These are phyloP conservation scores for Gaeumannomyces tritici DNA, from an alignment of 2,329 filamentous ascomycete genomes.

Conservation along the genomic window DNA sequence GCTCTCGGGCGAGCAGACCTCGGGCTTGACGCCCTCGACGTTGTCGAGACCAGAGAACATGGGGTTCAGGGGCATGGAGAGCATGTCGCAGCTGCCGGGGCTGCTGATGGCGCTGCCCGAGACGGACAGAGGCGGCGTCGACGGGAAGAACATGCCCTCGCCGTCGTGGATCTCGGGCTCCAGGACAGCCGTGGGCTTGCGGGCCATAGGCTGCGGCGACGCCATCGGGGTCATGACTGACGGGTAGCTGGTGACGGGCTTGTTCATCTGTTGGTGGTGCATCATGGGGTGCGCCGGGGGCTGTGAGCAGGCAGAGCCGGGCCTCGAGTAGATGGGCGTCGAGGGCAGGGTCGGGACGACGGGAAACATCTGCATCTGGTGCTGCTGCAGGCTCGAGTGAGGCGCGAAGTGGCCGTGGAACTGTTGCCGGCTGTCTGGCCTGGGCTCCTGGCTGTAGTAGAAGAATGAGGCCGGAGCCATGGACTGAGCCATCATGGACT, in stretches of 20 bases:
- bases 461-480: conserved; percentile 72
- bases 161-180: conserved; percentile 63
- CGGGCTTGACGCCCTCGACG: conserved; percentile 60
- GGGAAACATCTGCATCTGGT: conserved; percentile 42
- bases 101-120: conserved; percentile 80
- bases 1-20: conserved; percentile 62
- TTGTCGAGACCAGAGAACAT: conserved; percentile 65
- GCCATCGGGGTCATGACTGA: conserved; percentile 65
- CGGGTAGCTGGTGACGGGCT: conserved; percentile 65
- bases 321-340: conserved; percentile 55
- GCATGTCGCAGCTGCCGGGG: conserved; percentile 66
- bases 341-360: conserved; percentile 49
- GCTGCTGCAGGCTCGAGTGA: conserved; percentile 35
- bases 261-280: conserved; percentile 53
- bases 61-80: conserved; percentile 76
- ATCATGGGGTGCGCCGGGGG: conserved; percentile 45
- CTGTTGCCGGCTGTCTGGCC: conserved; percentile 63
- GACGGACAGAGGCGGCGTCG: conserved; percentile 79
- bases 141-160: conserved; percentile 61
- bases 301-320: conserved; percentile 57
- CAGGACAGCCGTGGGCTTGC: conserved; percentile 70
- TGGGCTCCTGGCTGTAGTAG: conserved; percentile 76
- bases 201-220: conserved; percentile 62
- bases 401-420: conserved; percentile 56
- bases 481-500: conserved; percentile 49